phyloP scores from a whole-genome alignment of 805 yeast species.

The Nakazawaea ernobii region DNA sequence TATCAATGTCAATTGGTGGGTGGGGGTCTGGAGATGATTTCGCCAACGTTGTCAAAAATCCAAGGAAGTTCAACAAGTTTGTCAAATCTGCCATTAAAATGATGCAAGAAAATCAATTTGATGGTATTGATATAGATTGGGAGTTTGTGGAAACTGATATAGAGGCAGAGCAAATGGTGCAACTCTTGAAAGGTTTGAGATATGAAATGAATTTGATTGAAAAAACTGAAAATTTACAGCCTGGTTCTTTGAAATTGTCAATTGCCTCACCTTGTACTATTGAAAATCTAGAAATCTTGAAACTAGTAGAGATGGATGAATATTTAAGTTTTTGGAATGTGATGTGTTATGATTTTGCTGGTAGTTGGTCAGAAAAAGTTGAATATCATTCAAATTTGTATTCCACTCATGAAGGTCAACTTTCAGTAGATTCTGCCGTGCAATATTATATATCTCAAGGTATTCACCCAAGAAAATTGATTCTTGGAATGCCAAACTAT shows the following conservation, averaged over 20 bases:
- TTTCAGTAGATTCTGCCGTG: conserved; percentile 47
- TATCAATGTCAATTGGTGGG: conserved; percentile 82
- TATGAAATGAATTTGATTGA: conserved; percentile 35
- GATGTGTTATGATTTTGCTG: conserved; percentile 89
- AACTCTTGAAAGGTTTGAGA: conserved; percentile 36
- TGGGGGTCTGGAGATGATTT: conserved; percentile 44
- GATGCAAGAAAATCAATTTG: conserved; percentile 58
- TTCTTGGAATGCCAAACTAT: conserved; percentile 85
- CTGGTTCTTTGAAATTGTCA: conserved; percentile 41
- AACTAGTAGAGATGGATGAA: conserved; percentile 49
- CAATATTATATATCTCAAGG: conserved; percentile 34
- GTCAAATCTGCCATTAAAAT: conserved; percentile 40
- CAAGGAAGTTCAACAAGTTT: conserved; percentile 34
- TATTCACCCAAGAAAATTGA: conserved; percentile 44
- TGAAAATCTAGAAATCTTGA: conserved; percentile 36
- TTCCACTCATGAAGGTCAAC: conserved; percentile 13
- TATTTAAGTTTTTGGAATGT: conserved; percentile 70
- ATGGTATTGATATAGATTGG: conserved; percentile 95
- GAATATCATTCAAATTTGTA: conserved; percentile 71
- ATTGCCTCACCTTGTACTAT: conserved; percentile 73
- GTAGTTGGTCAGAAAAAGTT: conserved; percentile 61
- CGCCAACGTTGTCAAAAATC: conserved; percentile 22
- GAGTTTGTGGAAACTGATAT: conserved; percentile 61
- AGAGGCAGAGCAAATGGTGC: conserved; percentile 41
- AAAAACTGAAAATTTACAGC: conserved; percentile 9